Percentiles rank a stretch among this genome's conserved stretches.
These are phyloP conservation scores for Diaporthe citriasiana DNA, from an alignment of 2,329 filamentous ascomycete species.

Conservation along the genomic window DNA sequence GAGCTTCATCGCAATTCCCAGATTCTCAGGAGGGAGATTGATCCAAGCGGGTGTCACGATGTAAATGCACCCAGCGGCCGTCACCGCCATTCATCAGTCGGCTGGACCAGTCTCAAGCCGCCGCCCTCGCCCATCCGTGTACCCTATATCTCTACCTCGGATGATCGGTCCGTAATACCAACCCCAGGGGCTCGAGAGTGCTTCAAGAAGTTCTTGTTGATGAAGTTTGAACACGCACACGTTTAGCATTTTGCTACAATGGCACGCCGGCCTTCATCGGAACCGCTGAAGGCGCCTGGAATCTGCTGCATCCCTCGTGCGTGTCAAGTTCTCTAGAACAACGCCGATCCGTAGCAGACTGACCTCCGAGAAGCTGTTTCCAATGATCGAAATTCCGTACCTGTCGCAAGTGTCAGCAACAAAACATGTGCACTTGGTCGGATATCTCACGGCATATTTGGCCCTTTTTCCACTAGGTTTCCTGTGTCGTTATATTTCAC, in stretches of 20 bases:
- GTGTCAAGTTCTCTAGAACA: not conserved
- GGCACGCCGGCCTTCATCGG: not conserved
- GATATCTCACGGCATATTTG: not conserved
- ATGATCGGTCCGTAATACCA: not conserved
- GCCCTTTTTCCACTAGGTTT: conserved; percentile 4
- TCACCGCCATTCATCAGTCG: not conserved
- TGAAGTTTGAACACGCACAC: not conserved
- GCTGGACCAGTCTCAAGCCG: not conserved
- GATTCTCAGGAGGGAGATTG: conserved; percentile 4
- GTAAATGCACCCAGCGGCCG: conserved; percentile 3
- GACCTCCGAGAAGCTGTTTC: not conserved
- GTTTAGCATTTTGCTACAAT: not conserved
- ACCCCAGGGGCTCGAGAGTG: not conserved
- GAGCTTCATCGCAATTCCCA: conserved; percentile 17
- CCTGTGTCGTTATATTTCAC: not conserved
- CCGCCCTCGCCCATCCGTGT: not conserved
- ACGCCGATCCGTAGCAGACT: conserved; percentile 5
- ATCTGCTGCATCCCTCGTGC: not conserved
- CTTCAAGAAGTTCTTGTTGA: not conserved
- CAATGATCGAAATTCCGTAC: not conserved
- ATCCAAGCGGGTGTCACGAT: conserved; percentile 12
- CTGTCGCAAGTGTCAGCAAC: conserved; percentile 4
- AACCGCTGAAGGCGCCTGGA: not conserved
- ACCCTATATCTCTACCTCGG: not conserved
- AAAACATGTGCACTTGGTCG: too few relatives aligned